Base-by-base conservation (phyloP, 1,284 basidiomycete genomes). In the Paramarasmius palmivorus region DNA sequence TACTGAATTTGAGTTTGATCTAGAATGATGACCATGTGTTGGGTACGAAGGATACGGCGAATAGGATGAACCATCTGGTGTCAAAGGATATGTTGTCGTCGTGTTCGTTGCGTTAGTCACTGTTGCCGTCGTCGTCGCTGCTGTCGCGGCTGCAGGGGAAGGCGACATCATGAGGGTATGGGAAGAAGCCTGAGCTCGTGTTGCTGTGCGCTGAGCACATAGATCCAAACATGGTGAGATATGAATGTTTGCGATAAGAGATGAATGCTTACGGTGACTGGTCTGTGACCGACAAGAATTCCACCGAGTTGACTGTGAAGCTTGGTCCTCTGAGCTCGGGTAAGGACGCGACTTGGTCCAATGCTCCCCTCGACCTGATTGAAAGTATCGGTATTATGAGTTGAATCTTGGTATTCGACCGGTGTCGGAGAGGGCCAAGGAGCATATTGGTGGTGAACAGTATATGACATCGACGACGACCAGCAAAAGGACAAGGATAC, bases 311-410 rank as follows among this genome's bases (percentile, higher is more conserved):
- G 29, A 12, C 12, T 32, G 29, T 32, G 29, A 32, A 32, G 29
- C 29, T 32, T 32, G 29, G 29, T 32, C 29, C 71, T 73, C 66
- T 73, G 77, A 42, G 79, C 72, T 50, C 81, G 77, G 40, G 77
- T 75, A 38, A 73, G 62, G 50, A 75, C 68, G 57, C 82, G 76
- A 59, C 69, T 70, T 38, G 85, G 84, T 0, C 84, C 84, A 57
- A 82, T 76, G 67, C 73, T 82, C 35, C 79, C 69, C 17, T 79
- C 72, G 45, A 82, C 68, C 67, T 80, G 81, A 35, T 68, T 58
- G 50, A 68, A 65, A 12, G 17, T 14, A 42, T 38, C 37, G 29
- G 7, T 32, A 12, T 6, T 32, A 32, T 32, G 7, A 32, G 7
- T 32, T 41, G 40, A 4, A 22, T 22, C 19, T 41, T 22, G 25